phyloP scores from a whole-genome alignment of 1,139 yeast genomes.

The Suhomyces atakaporum region DNA sequence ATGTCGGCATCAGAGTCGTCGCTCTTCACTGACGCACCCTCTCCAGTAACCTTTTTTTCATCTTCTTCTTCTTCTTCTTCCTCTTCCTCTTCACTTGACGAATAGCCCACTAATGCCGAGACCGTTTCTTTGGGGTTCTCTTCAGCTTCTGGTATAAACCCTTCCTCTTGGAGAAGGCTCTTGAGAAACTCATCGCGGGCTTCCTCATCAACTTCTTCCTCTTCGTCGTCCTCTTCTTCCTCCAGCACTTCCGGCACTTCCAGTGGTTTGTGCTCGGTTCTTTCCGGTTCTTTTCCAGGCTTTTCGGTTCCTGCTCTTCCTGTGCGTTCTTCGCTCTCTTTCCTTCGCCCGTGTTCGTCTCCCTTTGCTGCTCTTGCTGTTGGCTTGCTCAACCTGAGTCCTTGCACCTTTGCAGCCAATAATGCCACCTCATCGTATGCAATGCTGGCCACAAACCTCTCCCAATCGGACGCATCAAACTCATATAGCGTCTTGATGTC shows the following conservation, averaged over 20 bases:
- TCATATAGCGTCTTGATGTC: conserved; percentile 21
- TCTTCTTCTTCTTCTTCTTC: conserved; percentile 9
- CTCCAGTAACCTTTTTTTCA: conserved; percentile 9
- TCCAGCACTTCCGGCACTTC: conserved; percentile 6
- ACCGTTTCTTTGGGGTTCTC: neutral
- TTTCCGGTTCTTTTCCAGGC: neutral
- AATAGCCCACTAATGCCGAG: conserved; percentile 10
- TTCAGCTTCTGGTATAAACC: conserved; percentile 12
- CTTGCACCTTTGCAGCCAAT: conserved; percentile 35
- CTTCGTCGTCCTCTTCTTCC: conserved; percentile 10
- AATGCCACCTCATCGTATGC: conserved; percentile 35
- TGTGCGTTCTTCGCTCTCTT: neutral
- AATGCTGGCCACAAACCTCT: conserved; percentile 21
- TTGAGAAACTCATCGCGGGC: conserved; percentile 18
- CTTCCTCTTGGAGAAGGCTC: conserved; percentile 25
- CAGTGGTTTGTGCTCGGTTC: conserved; percentile 7
- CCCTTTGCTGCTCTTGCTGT: no score
- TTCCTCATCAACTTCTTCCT: conserved; percentile 9
- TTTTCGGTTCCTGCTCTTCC: conserved; percentile 6
- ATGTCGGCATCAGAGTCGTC: conserved; percentile 4
- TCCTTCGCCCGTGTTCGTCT: conserved; percentile 8
- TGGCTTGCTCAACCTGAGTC: conserved; percentile 25
- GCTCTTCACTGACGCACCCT: conserved; percentile 8
- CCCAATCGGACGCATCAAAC: conserved; percentile 19
- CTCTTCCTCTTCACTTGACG: conserved; percentile 14